Evolutionary conservation across 495 filamentous ascomycete genomes (phyloP), one percentile per base, ranked within the genome.

Genomic region (Friedmanniomyces simplex): DNA sequence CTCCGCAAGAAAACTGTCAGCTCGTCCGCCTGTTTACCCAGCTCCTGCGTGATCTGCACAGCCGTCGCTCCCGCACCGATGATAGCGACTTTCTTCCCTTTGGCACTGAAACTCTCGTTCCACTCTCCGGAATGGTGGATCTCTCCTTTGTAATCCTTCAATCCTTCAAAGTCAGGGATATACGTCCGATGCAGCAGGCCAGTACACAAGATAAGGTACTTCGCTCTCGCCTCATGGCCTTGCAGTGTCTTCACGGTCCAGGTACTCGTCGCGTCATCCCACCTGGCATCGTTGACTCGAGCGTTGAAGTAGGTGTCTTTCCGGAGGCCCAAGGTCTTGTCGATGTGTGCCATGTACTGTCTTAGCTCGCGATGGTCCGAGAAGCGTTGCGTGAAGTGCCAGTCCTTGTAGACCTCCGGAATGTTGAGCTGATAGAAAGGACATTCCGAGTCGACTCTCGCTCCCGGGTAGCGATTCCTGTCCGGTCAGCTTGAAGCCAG

Each of bases 61-160:
- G 39, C 62, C 16, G 58, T 61, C n/a, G 62, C 51, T 6, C 63
- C 63, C 14, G 63, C 56, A 32, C 63, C 62, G 25, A 64, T 47
- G 11, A 64, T 53, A 13, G 49, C 62, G 24, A 64, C 50, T 16
- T 39, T 52, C 49, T 61, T 64, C 4, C 58, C 62, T 28, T 57
- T 52, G 22, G 52, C 47, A 30, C 16, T 37, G 34, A 20, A 51
- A n/a, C 79, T 68, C 32, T 70, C 63, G 28, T 69, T 71, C 53
- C 73, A 75, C 61, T 74, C 75, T 5, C 71, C 74, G 55, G 75
- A 72, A 72, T 79, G 81, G 22, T 73, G 73, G 62, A 79, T 74
- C 63, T 57, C 30, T 3, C 71, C 71, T 49, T 71, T 71, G 63
- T 71, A 73, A 13, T 59, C 63, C 8, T 71, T 54, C 16, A 74